Evolutionary conservation across 805 yeast genomes (phyloP), one percentile per base, ranked within the genome.

Genomic region (Candida andamanensis): DNA sequence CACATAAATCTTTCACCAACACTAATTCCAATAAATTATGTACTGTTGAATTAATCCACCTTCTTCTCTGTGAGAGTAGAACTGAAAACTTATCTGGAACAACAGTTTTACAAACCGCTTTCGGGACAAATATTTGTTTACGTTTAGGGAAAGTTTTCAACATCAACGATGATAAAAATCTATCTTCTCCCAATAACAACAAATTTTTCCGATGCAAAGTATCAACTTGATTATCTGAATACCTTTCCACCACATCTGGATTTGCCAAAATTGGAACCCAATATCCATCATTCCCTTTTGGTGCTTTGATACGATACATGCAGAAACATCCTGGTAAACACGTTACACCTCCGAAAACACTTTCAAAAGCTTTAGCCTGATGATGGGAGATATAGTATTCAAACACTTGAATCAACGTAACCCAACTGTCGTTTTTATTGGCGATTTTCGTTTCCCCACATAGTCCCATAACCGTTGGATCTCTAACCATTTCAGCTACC

Each of bases 271-370:
- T 82, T 6, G 97, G 97, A 21, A 89, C 95, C 96, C 97, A 87
- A 55, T 71, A 81, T 1, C 72, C 72, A 35, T 63, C 60, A 20
- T 52, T 36, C 11, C 89, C 87, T 58, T 85, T 86, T 15, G 95
- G 96, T 0, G 95, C 68, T 57, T 87, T 87, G 53, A 87, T 84
- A 47, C 97, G 73, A 53, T 89, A 87, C 78, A 87, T 81, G 39
- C 85, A 81, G 69, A 87, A 87, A 67, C 97, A 87, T 24, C 97
- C 97, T 0, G 97, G 97, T 40, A 87, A 70, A 72, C 97, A 87
- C 1, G 97, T 87, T 11, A 87, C 97, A 45, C 92, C 81, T 37
- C 95, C 95, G 57, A 87, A 87, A 2, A 83, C 89, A n/a, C 95
- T 80, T 60, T 87, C 97, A 56, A 87, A 87, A 0, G 95, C 95